phyloP scores from a whole-genome alignment of 2,329 filamentous ascomycete species.

The Ramichloridium luteum region DNA sequence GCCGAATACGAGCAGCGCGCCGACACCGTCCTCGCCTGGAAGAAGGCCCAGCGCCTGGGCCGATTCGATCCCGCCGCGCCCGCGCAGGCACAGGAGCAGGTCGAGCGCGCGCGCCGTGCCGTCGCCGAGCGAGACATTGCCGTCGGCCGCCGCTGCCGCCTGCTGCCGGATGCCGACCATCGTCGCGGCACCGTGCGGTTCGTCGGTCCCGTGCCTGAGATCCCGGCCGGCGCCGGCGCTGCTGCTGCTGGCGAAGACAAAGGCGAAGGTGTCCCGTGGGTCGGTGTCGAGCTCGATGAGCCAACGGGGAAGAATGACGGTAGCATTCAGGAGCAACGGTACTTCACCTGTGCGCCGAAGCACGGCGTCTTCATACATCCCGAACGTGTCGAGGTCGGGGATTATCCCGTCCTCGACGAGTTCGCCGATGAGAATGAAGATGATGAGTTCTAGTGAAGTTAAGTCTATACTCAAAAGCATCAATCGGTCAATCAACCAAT shows the following conservation, averaged over 20 bases:
- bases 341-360: conserved; percentile 59
- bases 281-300: conserved; percentile 63
- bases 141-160: conserved; percentile 30
- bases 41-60: conserved; percentile 87
- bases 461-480: too few relatives aligned
- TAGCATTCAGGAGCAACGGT: conserved; percentile 51
- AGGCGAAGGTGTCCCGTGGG: too few relatives aligned
- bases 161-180: conserved; percentile 50
- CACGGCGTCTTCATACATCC: conserved; percentile 68
- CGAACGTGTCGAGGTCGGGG: conserved; percentile 64
- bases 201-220: conserved; percentile 62
- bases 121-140: conserved; percentile 49
- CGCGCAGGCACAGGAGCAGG: conserved; percentile 58
- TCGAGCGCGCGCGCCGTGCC: conserved; percentile 56
- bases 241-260: too few relatives aligned
- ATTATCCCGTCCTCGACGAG: conserved; percentile 54
- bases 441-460: conserved; percentile 56
- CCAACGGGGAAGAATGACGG: conserved; percentile 76
- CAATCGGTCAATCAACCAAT: too few relatives aligned
- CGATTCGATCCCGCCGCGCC: conserved; percentile 84
- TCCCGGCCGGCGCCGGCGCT: conserved; percentile 45
- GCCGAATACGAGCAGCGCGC: conserved; percentile 74
- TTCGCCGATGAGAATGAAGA: conserved; percentile 60
- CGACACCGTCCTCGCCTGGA: conserved; percentile 89
- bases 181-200: conserved; percentile 59